Conservation (phyloP, 1,284 basidiomycete species). For the Rhodotorula sp. region DNA sequence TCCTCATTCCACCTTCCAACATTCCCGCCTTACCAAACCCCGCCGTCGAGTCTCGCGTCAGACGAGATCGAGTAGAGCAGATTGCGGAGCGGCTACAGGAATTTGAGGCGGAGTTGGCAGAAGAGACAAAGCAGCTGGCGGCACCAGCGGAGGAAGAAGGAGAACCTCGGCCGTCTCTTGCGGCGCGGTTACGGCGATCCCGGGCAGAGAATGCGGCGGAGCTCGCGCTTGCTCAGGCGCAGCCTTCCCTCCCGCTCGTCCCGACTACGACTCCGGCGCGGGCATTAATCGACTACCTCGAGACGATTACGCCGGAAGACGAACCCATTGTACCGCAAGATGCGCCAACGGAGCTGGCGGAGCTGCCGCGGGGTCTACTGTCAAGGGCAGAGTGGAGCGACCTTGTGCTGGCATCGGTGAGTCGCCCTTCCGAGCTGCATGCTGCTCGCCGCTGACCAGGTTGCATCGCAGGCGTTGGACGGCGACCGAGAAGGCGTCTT, state of each 20-base stretch:
- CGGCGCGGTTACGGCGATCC: constrained; percentile 6
- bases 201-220: not conserved
- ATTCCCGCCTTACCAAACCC: constrained; percentile 24
- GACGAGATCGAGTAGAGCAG: constrained; percentile 20
- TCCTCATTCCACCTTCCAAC: constrained; percentile 12
- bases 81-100: constrained; percentile 24
- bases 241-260: not conserved
- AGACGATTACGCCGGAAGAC: not conserved
- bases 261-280: not conserved
- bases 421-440: constrained; percentile 26
- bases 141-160: not conserved
- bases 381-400: constrained; percentile 58
- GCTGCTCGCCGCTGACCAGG: not conserved
- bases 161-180: not conserved
- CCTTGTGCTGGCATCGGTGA: constrained; percentile 52
- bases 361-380: constrained; percentile 48
- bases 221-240: not conserved
- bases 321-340: no score
- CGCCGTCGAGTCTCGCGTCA: not conserved
- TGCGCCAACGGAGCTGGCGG: not conserved
- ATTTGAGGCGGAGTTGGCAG: constrained; percentile 11
- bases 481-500: constrained; percentile 50
- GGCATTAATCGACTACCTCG: constrained; percentile 11
- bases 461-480: constrained; percentile 47
- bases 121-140: constrained; percentile 1